Conservation (phyloP, 352 stramenopile genomes). For the Pythium brachiatum region DNA sequence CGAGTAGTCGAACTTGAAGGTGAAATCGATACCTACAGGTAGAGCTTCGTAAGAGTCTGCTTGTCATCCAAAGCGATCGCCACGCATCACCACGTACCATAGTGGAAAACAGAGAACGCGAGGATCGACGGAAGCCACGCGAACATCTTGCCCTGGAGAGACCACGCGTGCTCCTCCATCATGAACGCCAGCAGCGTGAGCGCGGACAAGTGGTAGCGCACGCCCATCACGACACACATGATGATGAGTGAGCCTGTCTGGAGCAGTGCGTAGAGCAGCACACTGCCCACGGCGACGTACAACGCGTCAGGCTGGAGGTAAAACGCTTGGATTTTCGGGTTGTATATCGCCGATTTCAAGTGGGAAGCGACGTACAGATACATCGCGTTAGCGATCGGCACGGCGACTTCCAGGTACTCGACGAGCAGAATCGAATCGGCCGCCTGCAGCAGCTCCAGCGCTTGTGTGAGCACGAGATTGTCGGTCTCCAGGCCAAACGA, state of each 20-base stretch:
- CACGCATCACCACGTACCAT: conserved; percentile 14
- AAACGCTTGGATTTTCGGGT: conserved; percentile 6
- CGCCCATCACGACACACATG: conserved; percentile 2
- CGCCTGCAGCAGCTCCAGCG: conserved; percentile 4
- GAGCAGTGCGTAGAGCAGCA: conserved; percentile 6
- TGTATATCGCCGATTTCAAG: conserved; percentile 17
- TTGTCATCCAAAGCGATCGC: background rate
- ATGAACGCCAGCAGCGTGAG: conserved; percentile 13
- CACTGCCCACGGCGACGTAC: background rate
- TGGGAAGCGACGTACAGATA: conserved; percentile 11
- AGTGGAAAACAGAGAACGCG: conserved; percentile 20
- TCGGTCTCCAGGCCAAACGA: background rate
- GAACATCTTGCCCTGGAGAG: conserved; percentile 20
- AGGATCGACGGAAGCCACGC: conserved; percentile 20
- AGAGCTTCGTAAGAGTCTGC: background rate
- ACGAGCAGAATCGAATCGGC: conserved; percentile 22
- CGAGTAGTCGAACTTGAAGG: background rate
- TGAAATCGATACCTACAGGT: conserved; percentile 5
- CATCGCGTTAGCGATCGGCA: conserved; percentile 11
- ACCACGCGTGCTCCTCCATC: conserved; percentile 15
- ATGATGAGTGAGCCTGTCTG: conserved; percentile 8
- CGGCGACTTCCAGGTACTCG: conserved; percentile 23
- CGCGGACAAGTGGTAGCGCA: conserved; percentile 13
- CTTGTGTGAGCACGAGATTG: conserved; percentile 1
- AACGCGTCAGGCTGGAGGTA: conserved; percentile 1